Evolutionary conservation across 805 yeast genomes (phyloP), one percentile per base, ranked within the genome.

Genomic region (Wickerhamomyces strasburgensis): DNA sequence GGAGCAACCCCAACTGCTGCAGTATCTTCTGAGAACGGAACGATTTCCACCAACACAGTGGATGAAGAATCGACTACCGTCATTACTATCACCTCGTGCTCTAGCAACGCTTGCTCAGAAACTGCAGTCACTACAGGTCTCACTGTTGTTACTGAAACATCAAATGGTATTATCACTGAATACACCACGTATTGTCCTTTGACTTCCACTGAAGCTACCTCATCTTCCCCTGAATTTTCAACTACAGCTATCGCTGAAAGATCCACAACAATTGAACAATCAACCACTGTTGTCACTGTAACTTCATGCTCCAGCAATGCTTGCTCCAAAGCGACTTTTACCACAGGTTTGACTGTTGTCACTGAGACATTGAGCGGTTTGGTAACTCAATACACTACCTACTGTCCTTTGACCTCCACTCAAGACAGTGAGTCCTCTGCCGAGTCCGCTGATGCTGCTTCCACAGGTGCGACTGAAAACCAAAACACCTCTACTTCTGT

Each of bases 271-370:
- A 44, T 50, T 31, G 46, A 43, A 6, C 32, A 35, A 24, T 36
- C 47, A 17, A 55, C 64, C 44, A 57, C 63, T 29, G 38, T 53
- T 27, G 49, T 49, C 37, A 54, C 64, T 23, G 47, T 62, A 44
- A 57, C 55, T 30, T 44, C 52, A 15, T 48, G 56, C 36, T 26
- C 31, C 3, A 39, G 35, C 21, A 31, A 46, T 21, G 37, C 29
- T 11, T 51, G 56, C 19, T 31, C 48, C 11, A 39, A 36, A 28
- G 21, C 37, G 15, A 28, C 48, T 23, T 48, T 40, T 19, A 46
- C 60, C 37, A 62, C 67, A 35, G 49, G 57, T 35, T 49, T 46
- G 35, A 46, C 54, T 19, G 48, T 39, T 18, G 59, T 60, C 30
- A 58, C 60, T 31, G 45, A 40, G 30, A 65, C 70, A 28, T 42